A percentile compares a stretch with the other conserved stretches of the same genome.
Conservation (phyloP, 2,329 filamentous ascomycete genomes). For the Monilinia aucupariae region DNA sequence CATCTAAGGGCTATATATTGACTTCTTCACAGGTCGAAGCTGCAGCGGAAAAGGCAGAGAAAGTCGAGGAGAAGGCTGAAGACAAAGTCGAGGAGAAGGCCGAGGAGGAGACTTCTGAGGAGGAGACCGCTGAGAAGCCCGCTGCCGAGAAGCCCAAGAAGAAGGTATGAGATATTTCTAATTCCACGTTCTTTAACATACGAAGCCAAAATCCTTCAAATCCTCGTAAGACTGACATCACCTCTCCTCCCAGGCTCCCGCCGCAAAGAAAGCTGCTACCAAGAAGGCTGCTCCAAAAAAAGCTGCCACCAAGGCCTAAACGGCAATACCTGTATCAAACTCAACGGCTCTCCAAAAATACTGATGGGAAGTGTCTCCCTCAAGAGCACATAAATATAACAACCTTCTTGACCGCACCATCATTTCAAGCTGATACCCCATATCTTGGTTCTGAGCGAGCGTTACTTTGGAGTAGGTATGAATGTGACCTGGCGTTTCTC, state of each 20-base stretch:
- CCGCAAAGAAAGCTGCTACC: slow-evolving; percentile 36
- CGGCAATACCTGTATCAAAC: neutral
- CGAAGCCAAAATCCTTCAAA: neutral
- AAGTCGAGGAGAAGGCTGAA: neutral
- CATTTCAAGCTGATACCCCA: slow-evolving; percentile 5
- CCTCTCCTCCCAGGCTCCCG: slow-evolving; percentile 30
- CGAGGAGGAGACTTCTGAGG: neutral
- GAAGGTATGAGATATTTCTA: neutral
- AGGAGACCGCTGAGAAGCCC: neutral
- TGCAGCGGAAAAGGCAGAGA: neutral
- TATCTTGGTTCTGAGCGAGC: slow-evolving; percentile 6
- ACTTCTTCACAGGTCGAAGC: neutral
- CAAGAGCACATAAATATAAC: slow-evolving; percentile 1
- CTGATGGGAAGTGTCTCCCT: slow-evolving; percentile 3
- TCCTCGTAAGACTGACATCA: slow-evolving; percentile 14
- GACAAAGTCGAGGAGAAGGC: neutral
- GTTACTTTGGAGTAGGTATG: slow-evolving; percentile 10
- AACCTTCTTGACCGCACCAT: slow-evolving; percentile 3
- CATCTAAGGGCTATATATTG: neutral
- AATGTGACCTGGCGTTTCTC: slow-evolving; percentile 11
- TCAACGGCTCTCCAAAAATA: neutral
- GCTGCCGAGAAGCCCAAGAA: neutral
- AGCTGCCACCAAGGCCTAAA: neutral
- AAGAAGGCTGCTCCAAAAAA: slow-evolving; percentile 8
- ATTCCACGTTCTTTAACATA: neutral